Evolutionary conservation across 164 flowering plant genomes (phyloP).

Genomic region (Litsea cubeba): DNA sequence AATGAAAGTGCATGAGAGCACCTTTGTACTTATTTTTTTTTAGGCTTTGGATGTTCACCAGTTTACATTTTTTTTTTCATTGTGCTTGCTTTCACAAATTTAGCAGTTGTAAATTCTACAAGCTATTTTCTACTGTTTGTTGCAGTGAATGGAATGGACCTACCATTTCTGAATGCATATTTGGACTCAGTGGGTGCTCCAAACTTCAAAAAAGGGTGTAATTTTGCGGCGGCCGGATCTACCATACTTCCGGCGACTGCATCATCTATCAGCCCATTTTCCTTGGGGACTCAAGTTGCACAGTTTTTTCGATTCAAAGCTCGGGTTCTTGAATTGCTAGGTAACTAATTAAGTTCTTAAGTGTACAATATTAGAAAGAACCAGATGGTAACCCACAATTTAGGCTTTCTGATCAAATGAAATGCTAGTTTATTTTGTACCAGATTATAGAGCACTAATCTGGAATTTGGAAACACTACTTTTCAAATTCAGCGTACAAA

Average conservation of each 20-base stretch:
- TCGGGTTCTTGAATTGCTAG: conserved; percentile 53
- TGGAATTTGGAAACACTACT: no score
- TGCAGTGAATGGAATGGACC: conserved; percentile 77
- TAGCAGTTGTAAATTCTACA: no score
- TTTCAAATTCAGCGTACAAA: no score
- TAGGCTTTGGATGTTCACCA: no score
- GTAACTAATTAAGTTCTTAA: conserved; percentile 19
- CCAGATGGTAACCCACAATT: neutral
- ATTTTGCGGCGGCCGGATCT: conserved; percentile 90
- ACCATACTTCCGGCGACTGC: conserved; percentile 74
- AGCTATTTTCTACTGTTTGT: neutral
- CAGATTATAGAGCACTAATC: no score
- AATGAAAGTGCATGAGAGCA: no score
- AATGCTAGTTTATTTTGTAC: no score
- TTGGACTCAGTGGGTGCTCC: conserved; percentile 79
- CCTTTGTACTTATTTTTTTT: no score
- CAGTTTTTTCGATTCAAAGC: conserved; percentile 78
- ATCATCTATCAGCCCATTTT: conserved; percentile 73
- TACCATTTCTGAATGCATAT: conserved; percentile 78
- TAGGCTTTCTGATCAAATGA: neutral
- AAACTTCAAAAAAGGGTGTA: conserved; percentile 66
- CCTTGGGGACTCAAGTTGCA: conserved; percentile 75
- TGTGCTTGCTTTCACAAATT: no score
- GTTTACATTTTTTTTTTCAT: no score
- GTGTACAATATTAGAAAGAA: neutral